phyloP scores from a whole-genome alignment of 805 yeast genomes.

The Komagataella populi region DNA sequence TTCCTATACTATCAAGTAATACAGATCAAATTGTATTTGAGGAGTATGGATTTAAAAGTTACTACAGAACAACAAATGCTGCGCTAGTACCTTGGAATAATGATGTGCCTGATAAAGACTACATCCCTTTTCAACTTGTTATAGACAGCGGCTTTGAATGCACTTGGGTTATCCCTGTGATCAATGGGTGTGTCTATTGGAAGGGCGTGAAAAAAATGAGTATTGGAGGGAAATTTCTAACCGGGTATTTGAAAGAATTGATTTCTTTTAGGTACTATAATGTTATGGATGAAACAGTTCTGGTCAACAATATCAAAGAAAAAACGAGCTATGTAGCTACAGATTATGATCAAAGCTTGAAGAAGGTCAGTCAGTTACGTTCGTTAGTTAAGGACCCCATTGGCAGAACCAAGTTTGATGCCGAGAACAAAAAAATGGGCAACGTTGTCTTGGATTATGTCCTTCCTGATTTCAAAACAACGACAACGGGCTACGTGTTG shows the following conservation, averaged over 20 bases:
- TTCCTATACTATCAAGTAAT: constrained; percentile 70
- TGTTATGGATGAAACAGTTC: constrained; percentile 78
- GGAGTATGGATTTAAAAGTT: constrained; percentile 69
- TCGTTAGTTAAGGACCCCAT: constrained; percentile 1
- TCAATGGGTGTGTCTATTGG: constrained; percentile 66
- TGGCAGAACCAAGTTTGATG: neutral
- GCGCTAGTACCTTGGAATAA: constrained; percentile 52
- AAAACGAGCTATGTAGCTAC: constrained; percentile 53
- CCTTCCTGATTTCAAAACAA: constrained; percentile 77
- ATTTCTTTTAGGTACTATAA: constrained; percentile 87
- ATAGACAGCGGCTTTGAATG: constrained; percentile 83
- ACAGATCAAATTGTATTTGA: constrained; percentile 91
- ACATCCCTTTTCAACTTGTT: constrained; percentile 58
- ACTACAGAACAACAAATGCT: constrained; percentile 53
- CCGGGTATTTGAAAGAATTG: constrained; percentile 72
- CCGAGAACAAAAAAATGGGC: constrained; percentile 9
- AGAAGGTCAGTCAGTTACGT: constrained; percentile 13
- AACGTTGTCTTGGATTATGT: constrained; percentile 51
- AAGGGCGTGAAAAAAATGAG: constrained; percentile 67
- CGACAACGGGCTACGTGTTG: constrained; percentile 58
- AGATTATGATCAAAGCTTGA: constrained; percentile 27
- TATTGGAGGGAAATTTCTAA: constrained; percentile 76
- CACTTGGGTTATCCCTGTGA: constrained; percentile 77
- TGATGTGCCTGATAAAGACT: constrained; percentile 7
- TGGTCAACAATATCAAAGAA: constrained; percentile 81